These are phyloP conservation scores for Venturia aucupariae DNA, from an alignment of 2,329 filamentous ascomycete genomes.

Conservation along the genomic window DNA sequence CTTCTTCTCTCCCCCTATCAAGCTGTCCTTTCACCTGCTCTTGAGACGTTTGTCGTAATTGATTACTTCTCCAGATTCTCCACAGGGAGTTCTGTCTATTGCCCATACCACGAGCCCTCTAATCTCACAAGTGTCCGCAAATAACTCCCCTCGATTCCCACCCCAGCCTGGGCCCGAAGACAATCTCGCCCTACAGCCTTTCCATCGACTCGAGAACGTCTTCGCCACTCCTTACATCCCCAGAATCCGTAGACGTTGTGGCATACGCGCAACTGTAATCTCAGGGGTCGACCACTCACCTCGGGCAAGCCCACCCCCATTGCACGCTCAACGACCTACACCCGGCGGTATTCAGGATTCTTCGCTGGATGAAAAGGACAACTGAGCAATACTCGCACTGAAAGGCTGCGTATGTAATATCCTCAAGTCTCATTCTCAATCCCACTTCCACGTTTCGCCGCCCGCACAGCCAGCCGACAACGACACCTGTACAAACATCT, in stretches of 20 bases:
- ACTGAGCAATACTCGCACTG: neutral
- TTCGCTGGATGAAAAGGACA: neutral
- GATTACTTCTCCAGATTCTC: slow-evolving; percentile 11
- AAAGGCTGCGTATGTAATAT: neutral
- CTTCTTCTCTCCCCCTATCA: slow-evolving; percentile 6
- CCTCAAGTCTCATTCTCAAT: neutral
- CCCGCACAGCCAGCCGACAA: neutral
- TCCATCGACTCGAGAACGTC: neutral
- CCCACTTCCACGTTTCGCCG: neutral
- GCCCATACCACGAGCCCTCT: neutral
- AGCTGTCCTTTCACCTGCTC: neutral
- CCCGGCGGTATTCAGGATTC: neutral
- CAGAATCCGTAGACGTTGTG: neutral
- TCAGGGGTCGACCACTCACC: neutral
- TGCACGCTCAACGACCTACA: neutral
- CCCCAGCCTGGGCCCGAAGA: neutral
- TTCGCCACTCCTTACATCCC: neutral
- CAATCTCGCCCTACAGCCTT: neutral
- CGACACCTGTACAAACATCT: slow-evolving; percentile 11
- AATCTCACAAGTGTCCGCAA: slow-evolving; percentile 5
- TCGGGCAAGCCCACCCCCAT: neutral
- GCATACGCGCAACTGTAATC: neutral
- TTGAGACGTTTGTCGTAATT: slow-evolving; percentile 9
- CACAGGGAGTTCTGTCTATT: slow-evolving; percentile 5
- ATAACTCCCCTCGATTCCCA: neutral